Evolutionary conservation across 2,329 filamentous ascomycete species (phyloP).

Genomic region (Arthrinium puccinioides): DNA sequence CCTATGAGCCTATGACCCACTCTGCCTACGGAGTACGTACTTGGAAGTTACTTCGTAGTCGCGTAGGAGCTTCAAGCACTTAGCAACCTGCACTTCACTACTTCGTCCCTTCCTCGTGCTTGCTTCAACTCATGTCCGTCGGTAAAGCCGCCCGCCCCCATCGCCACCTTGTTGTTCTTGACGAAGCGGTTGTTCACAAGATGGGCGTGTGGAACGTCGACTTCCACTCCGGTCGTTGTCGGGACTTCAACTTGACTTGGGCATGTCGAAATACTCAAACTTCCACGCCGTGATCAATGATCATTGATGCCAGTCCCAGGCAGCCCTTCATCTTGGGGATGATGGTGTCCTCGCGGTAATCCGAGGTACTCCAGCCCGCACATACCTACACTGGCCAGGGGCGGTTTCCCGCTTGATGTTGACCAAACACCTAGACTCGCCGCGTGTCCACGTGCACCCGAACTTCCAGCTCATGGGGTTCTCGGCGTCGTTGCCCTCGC

Average conservation of each 20-base stretch:
- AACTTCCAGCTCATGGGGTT: background rate
- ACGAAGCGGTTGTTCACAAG: slow-evolving; percentile 3
- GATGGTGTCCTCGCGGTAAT: slow-evolving; percentile 5
- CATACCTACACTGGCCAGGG: background rate
- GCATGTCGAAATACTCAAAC: slow-evolving; percentile 4
- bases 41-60: no score
- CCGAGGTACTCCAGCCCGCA: background rate
- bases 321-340: slow-evolving; percentile 7
- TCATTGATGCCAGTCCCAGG: background rate
- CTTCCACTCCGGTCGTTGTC: slow-evolving; percentile 5
- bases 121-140: background rate
- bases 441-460: background rate
- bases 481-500: background rate
- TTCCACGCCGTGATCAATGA: slow-evolving; percentile 5
- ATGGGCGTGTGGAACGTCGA: slow-evolving; percentile 1
- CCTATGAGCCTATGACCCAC: no score
- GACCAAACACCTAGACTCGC: slow-evolving; percentile 8
- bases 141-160: background rate
- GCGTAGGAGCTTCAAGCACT: no score
- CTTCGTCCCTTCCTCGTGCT: no score
- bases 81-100: no score
- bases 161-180: slow-evolving; percentile 7
- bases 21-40: no score
- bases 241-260: no score
- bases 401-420: slow-evolving; percentile 4